Conservation (phyloP, 2,329 filamentous ascomycete genomes). For the Aspergillus eucalypticola region DNA sequence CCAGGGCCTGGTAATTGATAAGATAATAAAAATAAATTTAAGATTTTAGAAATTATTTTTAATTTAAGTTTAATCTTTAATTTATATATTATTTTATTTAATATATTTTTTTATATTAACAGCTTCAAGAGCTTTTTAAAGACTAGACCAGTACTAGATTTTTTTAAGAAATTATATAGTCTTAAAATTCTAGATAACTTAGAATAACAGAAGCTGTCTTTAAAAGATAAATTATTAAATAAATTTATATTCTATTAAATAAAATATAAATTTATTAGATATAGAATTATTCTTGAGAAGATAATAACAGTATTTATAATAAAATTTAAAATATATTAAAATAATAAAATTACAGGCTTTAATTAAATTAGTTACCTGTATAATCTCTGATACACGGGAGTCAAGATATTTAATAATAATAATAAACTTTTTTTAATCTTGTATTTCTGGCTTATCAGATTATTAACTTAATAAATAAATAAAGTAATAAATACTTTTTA, state of each 20-base stretch:
- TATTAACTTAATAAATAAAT: constrained; percentile 5
- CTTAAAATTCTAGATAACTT: constrained; percentile 33
- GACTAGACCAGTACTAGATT: constrained; percentile 30
- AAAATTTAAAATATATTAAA: constrained; percentile 25
- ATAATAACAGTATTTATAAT: constrained; percentile 27
- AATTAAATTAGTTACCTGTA: constrained; percentile 34
- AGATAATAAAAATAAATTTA: constrained; percentile 33
- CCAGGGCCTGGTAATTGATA: background rate
- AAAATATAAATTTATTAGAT: constrained; percentile 22
- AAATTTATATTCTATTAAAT: constrained; percentile 35
- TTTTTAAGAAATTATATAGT: constrained; percentile 36
- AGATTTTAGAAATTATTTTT: constrained; percentile 40
- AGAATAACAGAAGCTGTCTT: constrained; percentile 33
- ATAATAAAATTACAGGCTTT: constrained; percentile 36
- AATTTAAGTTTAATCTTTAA: constrained; percentile 39
- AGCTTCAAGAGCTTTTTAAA: constrained; percentile 32
- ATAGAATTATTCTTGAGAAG: constrained; percentile 29
- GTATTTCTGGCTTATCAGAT: background rate
- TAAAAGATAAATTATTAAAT: constrained; percentile 35
- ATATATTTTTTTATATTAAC: constrained; percentile 33
- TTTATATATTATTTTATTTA: constrained; percentile 35
- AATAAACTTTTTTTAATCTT: constrained; percentile 25
- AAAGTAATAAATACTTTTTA: constrained; percentile 22
- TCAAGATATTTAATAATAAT: constrained; percentile 40
- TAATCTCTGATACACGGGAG: constrained; percentile 33